phyloP scores from a whole-genome alignment of 169 alveolate genomes.

The Eimeria praecox region DNA sequence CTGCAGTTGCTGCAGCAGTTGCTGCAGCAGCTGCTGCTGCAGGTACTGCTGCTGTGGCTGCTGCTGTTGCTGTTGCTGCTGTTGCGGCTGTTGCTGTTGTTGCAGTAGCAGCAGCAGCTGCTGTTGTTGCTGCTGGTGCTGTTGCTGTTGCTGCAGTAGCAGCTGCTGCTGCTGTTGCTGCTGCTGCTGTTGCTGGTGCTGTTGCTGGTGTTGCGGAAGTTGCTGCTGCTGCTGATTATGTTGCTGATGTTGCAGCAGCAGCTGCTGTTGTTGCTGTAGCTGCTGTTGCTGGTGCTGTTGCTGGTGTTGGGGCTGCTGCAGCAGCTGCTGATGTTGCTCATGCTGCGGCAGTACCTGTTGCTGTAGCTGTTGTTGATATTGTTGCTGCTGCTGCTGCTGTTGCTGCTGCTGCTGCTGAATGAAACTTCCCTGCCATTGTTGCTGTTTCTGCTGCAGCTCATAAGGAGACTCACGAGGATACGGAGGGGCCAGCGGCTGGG shows the following conservation, averaged over 20 bases:
- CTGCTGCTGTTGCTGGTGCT: constrained; percentile 11
- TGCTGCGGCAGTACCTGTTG: not conserved
- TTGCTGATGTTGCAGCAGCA: not conserved
- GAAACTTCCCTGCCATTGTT: not conserved
- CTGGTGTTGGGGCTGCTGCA: not conserved
- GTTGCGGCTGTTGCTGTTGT: not conserved
- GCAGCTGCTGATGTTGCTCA: not conserved
- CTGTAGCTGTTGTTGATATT: not conserved
- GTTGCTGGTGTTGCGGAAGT: not conserved
- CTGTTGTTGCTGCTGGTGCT: not conserved
- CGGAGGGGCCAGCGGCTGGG: not conserved
- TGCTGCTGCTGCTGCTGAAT: not conserved
- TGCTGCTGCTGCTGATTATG: not conserved
- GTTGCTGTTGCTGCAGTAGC: not conserved
- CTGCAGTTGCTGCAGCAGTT: not conserved
- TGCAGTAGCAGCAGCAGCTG: not conserved
- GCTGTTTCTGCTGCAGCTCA: constrained; percentile 16
- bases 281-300: constrained; percentile 15
- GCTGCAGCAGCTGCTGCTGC: constrained; percentile 9
- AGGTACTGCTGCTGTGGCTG: constrained; percentile 11
- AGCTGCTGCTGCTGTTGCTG: not conserved
- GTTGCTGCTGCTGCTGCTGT: not conserved
- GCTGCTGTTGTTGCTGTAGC: not conserved
- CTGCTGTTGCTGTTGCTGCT: not conserved
- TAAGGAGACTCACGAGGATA: not conserved